phyloP scores from a whole-genome alignment of 371 early-diverging fungal species.

The Haplosporangium sp. region DNA sequence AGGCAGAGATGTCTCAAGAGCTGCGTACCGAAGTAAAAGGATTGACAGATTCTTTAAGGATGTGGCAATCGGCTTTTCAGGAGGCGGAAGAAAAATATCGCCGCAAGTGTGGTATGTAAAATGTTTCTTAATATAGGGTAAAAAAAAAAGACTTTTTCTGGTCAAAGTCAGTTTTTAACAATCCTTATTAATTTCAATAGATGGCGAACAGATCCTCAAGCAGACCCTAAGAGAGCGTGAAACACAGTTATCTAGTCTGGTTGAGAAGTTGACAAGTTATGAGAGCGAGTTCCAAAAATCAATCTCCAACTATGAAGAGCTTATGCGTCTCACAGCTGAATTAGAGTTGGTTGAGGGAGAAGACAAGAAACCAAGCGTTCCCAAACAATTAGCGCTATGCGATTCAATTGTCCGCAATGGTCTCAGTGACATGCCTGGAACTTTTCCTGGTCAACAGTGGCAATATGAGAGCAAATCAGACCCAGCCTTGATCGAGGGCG shows the following conservation, averaged over 20 bases:
- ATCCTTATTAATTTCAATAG: slow-evolving; percentile 8
- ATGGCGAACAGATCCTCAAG: slow-evolving; percentile 41
- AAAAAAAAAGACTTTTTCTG: too few species aligned
- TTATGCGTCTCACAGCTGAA: slow-evolving; percentile 31
- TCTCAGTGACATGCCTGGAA: slow-evolving; percentile 29
- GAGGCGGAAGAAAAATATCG: slow-evolving; percentile 46
- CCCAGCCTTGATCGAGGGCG: not conserved
- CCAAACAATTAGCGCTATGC: not conserved
- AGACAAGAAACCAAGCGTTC: not conserved
- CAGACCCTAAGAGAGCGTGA: slow-evolving; percentile 45
- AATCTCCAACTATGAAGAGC: slow-evolving; percentile 36
- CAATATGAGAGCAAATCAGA: not conserved
- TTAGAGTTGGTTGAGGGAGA: slow-evolving; percentile 25
- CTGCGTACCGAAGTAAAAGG: slow-evolving; percentile 43
- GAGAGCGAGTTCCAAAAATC: slow-evolving; percentile 46
- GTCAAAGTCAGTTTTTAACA: not conserved
- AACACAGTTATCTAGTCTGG: slow-evolving; percentile 26
- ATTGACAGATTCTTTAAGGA: slow-evolving; percentile 34
- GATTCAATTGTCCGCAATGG: not conserved
- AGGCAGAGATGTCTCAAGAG: slow-evolving; percentile 23
- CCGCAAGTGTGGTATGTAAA: slow-evolving; percentile 44
- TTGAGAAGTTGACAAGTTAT: slow-evolving; percentile 33
- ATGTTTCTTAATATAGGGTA: not conserved
- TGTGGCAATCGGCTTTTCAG: slow-evolving; percentile 41
- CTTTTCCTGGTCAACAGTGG: slow-evolving; percentile 15